Evolutionary conservation across 192 early-diverging fungal genomes (phyloP).

Genomic region (Coemansia sp.): DNA sequence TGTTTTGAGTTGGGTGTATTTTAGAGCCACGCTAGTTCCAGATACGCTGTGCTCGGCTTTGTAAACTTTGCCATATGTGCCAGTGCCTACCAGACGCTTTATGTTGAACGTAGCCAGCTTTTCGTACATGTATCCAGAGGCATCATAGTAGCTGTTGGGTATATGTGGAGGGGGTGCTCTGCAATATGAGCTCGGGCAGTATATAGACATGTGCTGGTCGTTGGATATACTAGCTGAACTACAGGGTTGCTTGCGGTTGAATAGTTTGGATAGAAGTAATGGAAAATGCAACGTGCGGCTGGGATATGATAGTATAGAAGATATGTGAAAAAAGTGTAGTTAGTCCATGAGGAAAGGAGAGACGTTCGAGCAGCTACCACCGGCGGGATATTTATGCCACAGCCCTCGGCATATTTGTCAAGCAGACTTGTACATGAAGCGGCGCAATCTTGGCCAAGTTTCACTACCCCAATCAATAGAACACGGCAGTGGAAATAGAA

Average conservation of each 20-base stretch:
- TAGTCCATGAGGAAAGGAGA: neutral
- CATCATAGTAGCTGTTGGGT: neutral
- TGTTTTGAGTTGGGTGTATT: constrained; percentile 57
- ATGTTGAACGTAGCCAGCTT: constrained; percentile 4
- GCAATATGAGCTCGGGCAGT: neutral
- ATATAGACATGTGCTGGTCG: constrained; percentile 1
- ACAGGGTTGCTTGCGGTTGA: neutral
- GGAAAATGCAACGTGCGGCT: neutral
- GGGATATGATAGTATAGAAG: neutral
- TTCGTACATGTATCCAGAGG: neutral
- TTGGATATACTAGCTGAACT: neutral
- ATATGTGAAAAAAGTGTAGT: neutral
- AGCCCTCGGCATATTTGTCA: neutral
- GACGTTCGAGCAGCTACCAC: too few relatives aligned
- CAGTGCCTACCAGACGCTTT: constrained; percentile 30
- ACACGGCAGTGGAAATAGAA: neutral
- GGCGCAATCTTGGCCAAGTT: neutral
- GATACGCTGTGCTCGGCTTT: constrained; percentile 41
- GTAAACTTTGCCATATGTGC: constrained; percentile 51
- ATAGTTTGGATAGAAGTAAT: neutral
- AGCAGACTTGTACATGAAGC: neutral
- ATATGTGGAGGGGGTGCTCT: neutral
- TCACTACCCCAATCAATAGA: neutral
- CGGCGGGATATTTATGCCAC: neutral
- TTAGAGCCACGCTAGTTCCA: constrained; percentile 57